These are phyloP conservation scores for Williopsis jadinii DNA, from an alignment of 1,139 yeast genomes.

Conservation along the genomic window DNA sequence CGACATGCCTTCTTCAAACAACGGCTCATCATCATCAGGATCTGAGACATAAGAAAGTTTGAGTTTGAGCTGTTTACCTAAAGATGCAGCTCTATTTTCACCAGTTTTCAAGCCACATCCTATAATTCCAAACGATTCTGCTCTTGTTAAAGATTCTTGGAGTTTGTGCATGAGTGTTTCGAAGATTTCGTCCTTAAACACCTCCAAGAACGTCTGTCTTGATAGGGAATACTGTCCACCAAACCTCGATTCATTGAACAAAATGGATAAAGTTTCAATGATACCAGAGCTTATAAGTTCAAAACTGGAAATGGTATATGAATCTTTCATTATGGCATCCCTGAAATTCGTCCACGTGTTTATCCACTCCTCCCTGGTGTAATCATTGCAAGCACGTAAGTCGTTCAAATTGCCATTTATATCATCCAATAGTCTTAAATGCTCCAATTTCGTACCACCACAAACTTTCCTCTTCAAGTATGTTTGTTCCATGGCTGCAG, in stretches of 20 bases:
- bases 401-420: constrained; percentile 22
- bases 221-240: constrained; percentile 27
- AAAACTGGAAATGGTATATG: constrained; percentile 54
- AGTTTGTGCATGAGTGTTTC: constrained; percentile 44
- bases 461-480: constrained; percentile 15
- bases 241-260: constrained; percentile 29
- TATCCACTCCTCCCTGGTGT: constrained; percentile 35
- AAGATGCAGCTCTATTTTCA: constrained; percentile 42
- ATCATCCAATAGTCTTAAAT: constrained; percentile 24
- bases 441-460: constrained; percentile 20
- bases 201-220: constrained; percentile 39
- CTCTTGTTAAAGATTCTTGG: constrained; percentile 69
- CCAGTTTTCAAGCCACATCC: constrained; percentile 41
- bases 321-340: constrained; percentile 24
- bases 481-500: constrained; percentile 17
- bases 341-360: constrained; percentile 41
- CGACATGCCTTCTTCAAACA: constrained; percentile 21
- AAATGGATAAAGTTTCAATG: constrained; percentile 37
- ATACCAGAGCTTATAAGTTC: constrained; percentile 71
- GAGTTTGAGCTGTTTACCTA: constrained; percentile 69
- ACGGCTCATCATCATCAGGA: not conserved
- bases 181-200: constrained; percentile 38
- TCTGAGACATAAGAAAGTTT: constrained; percentile 34
- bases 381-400: constrained; percentile 3
- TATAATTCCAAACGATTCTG: constrained; percentile 69